These are phyloP conservation scores for Theileria annulata DNA, from an alignment of 169 alveolate species.

Conservation along the genomic window DNA sequence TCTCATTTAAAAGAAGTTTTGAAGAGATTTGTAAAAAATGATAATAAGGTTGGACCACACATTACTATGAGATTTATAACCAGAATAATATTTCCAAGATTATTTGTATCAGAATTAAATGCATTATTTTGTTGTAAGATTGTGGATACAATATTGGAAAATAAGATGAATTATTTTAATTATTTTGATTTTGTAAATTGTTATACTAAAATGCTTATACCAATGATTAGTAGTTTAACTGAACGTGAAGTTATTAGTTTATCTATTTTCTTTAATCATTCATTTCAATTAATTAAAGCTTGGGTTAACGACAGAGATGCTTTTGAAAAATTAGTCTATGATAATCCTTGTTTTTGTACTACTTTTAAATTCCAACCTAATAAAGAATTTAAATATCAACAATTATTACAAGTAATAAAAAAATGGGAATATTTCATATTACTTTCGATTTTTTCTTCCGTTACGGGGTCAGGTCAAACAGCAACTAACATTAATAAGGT, in stretches of 20 bases:
- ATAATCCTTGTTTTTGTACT: slow-evolving; percentile 57
- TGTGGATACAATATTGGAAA: slow-evolving; percentile 30
- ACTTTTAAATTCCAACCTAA: slow-evolving; percentile 57
- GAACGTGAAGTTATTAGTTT: slow-evolving; percentile 56
- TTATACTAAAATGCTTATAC: slow-evolving; percentile 58
- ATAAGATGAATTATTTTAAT: slow-evolving; percentile 45
- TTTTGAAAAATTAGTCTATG: slow-evolving; percentile 31
- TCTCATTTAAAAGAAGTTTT: slow-evolving; percentile 14
- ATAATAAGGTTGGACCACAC: slow-evolving; percentile 39
- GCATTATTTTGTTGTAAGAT: slow-evolving; percentile 46
- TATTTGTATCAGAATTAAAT: slow-evolving; percentile 48
- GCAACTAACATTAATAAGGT: not conserved
- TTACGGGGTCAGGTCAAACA: too few species aligned
- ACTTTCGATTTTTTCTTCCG: not conserved
- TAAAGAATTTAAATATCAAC: slow-evolving; percentile 48
- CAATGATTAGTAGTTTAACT: slow-evolving; percentile 47
- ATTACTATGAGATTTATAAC: slow-evolving; percentile 33
- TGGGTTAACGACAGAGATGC: slow-evolving; percentile 25
- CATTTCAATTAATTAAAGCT: slow-evolving; percentile 17
- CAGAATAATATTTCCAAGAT: slow-evolving; percentile 27
- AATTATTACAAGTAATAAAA: slow-evolving; percentile 42
- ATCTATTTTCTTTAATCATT: slow-evolving; percentile 50
- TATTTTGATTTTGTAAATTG: slow-evolving; percentile 62
- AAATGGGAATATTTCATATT: slow-evolving; percentile 62
- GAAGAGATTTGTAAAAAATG: slow-evolving; percentile 21